A percentile compares a stretch with the other conserved stretches of the same genome.
Evolutionary conservation across 345 rosid species (phyloP).

Genomic region (Cardamine resedifolia): DNA sequence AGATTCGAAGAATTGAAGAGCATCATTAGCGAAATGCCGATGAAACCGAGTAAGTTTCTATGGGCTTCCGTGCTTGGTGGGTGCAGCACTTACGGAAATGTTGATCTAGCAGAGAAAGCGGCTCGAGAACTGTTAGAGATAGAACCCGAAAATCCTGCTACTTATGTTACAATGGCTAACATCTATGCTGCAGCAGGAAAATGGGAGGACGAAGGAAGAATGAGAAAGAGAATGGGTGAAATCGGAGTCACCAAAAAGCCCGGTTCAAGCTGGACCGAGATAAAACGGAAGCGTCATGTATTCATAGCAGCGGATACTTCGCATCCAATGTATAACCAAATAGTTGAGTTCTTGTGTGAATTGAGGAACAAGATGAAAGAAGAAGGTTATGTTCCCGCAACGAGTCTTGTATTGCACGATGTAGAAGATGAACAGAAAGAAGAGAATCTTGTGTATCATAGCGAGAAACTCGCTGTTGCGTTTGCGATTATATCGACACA

Average conservation of each 20-base stretch:
- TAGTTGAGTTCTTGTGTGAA: constrained; percentile 53
- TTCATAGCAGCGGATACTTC: constrained; percentile 74
- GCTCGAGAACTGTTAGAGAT: constrained; percentile 71
- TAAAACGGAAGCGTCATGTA: constrained; percentile 61
- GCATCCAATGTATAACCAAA: constrained; percentile 62
- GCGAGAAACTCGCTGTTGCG: constrained; percentile 94
- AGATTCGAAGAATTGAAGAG: constrained; percentile 55
- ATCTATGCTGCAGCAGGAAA: constrained; percentile 72
- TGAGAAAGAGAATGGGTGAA: constrained; percentile 65
- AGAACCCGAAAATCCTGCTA: constrained; percentile 85
- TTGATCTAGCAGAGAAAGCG: constrained; percentile 71
- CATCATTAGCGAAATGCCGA: constrained; percentile 62
- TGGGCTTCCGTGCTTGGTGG: constrained; percentile 97
- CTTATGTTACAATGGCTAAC: constrained; percentile 87
- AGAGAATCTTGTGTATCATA: constrained; percentile 75
- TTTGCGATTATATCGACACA: constrained; percentile 71
- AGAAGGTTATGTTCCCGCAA: constrained; percentile 82
- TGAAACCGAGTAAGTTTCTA: constrained; percentile 74
- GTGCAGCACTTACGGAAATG: constrained; percentile 72
- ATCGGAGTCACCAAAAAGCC: constrained; percentile 68
- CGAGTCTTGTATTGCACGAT: constrained; percentile 73
- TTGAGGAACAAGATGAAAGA: constrained; percentile 66
- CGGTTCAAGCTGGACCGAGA: constrained; percentile 78
- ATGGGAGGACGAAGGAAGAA: constrained; percentile 69
- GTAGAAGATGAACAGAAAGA: constrained; percentile 93